Evolutionary conservation across 78 protist species (phyloP).

Genomic region (Dictyostelium capitatum): DNA sequence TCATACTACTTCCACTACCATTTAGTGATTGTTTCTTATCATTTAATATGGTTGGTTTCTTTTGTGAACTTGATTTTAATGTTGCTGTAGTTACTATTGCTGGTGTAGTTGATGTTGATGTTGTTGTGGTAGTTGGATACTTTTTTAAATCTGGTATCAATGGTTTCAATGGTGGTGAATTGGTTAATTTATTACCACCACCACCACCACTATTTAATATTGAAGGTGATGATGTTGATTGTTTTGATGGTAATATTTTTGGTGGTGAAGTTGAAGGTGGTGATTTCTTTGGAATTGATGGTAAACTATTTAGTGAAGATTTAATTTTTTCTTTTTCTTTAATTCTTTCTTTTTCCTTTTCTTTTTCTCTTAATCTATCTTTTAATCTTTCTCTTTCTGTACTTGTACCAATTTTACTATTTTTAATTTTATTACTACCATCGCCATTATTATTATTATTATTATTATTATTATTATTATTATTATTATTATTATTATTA

Average conservation of each 20-base stretch:
- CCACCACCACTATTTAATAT: neutral
- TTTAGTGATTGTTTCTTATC: neutral
- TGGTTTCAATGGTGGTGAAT: slow-evolving; percentile 7
- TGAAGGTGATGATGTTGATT: neutral
- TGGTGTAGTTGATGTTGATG: neutral
- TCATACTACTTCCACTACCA: neutral
- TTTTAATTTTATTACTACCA: neutral
- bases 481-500: neutral
- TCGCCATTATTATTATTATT: neutral
- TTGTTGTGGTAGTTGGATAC: neutral
- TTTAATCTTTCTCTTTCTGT: too few species aligned
- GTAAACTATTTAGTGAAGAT: neutral
- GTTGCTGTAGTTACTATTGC: neutral
- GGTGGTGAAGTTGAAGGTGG: neutral
- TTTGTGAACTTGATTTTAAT: slow-evolving; percentile 14
- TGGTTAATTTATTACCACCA: neutral
- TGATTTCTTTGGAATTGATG: neutral
- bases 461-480: neutral
- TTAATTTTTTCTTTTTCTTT: neutral
- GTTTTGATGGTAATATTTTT: neutral
- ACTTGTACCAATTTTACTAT: too few species aligned
- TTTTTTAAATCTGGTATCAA: neutral
- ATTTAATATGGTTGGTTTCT: slow-evolving; percentile 25
- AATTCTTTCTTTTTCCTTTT: neutral
- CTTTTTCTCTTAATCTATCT: too few species aligned